Evolutionary conservation across 2,329 filamentous ascomycete species (phyloP).

Genomic region (Lecanicillium sp.): DNA sequence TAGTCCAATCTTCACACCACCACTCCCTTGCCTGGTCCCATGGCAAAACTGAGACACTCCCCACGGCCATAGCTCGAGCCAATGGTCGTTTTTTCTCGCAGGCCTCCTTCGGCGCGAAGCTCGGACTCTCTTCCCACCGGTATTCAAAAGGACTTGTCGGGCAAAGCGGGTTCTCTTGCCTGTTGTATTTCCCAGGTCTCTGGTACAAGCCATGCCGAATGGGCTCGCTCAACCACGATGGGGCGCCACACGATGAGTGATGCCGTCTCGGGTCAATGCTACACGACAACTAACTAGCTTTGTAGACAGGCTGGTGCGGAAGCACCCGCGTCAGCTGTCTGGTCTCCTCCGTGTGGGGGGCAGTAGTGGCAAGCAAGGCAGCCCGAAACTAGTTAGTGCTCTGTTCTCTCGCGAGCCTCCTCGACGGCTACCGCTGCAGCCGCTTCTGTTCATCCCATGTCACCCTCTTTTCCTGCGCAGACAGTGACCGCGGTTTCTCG

Average conservation of each 20-base stretch:
- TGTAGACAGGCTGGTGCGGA: background rate
- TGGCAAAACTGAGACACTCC: slow-evolving; percentile 10
- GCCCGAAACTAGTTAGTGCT: no score
- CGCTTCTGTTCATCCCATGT: background rate
- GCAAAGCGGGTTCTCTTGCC: background rate
- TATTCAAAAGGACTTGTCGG: background rate
- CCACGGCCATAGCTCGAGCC: slow-evolving; percentile 8
- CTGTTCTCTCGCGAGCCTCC: slow-evolving; percentile 4
- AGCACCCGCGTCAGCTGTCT: slow-evolving; percentile 12
- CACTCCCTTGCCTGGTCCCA: slow-evolving; percentile 4
- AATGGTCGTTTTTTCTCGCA: background rate
- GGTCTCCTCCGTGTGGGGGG: background rate
- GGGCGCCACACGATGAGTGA: no score
- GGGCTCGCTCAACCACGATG: background rate
- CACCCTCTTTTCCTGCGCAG: no score
- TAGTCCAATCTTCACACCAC: no score
- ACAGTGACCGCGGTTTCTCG: no score
- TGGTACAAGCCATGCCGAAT: slow-evolving; percentile 3
- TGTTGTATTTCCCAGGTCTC: background rate
- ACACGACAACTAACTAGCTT: no score
- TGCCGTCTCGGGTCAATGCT: no score
- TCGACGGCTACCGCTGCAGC: background rate
- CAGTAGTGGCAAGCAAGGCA: background rate
- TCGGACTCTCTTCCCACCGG: background rate
- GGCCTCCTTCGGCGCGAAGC: background rate